Conservation (phyloP, 305 asterid species). For the Fraxinus nigra region DNA sequence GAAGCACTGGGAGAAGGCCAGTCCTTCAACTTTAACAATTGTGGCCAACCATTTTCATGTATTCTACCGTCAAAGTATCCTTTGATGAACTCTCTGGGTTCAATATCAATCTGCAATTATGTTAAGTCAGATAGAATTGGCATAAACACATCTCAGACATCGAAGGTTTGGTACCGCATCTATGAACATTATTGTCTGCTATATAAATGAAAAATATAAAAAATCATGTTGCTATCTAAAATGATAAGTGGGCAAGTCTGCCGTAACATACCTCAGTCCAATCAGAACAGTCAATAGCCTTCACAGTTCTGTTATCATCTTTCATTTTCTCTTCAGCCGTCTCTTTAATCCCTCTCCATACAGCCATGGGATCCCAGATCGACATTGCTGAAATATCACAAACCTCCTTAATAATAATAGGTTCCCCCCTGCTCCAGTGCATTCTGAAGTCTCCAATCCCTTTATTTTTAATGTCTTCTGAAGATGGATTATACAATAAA, state of each 20-base stretch:
- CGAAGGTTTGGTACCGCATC: not conserved
- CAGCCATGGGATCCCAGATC: conserved; percentile 80
- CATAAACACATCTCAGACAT: conserved; percentile 18
- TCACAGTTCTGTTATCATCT: conserved; percentile 66
- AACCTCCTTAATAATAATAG: conserved; percentile 75
- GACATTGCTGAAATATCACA: conserved; percentile 63
- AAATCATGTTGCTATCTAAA: conserved; percentile 16
- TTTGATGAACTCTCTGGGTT: conserved; percentile 73
- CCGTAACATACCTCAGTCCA: conserved; percentile 62
- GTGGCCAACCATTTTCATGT: conserved; percentile 62
- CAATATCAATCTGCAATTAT: conserved; percentile 64
- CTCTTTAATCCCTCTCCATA: conserved; percentile 81
- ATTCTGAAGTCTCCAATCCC: conserved; percentile 75
- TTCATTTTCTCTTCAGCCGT: conserved; percentile 71
- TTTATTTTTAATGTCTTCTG: conserved; percentile 63
- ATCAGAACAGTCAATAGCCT: conserved; percentile 67
- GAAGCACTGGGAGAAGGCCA: conserved; percentile 97
- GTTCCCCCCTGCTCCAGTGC: conserved; percentile 82
- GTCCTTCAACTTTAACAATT: conserved; percentile 82
- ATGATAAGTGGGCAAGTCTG: conserved; percentile 13
- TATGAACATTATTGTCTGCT: conserved; percentile 12
- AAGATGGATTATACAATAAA: conserved; percentile 63
- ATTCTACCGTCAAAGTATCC: conserved; percentile 85
- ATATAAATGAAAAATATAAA: conserved; percentile 15
- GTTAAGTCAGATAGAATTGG: conserved; percentile 25